These are phyloP conservation scores for Ceratobasidium sp. DNA, from an alignment of 1,284 basidiomycete species.

Conservation along the genomic window DNA sequence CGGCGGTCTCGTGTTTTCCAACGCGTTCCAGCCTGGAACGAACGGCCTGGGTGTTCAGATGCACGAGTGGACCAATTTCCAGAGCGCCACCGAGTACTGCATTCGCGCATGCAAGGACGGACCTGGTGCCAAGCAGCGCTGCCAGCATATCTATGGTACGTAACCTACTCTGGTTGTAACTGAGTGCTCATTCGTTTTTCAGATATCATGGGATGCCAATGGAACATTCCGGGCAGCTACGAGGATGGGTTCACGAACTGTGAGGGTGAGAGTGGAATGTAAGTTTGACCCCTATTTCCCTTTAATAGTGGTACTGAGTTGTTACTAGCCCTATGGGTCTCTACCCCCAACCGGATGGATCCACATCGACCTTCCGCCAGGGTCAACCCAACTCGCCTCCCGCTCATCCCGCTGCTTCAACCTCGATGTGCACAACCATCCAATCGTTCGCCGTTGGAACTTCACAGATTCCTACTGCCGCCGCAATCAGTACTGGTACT, in stretches of 20 bases:
- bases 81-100: constrained; percentile 47
- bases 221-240: constrained; percentile 43
- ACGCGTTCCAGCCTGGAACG: constrained; percentile 41
- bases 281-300: background rate
- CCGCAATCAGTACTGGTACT: background rate
- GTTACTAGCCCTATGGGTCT: constrained; percentile 38
- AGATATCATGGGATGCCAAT: constrained; percentile 45
- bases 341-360: constrained; percentile 37
- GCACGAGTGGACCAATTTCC: constrained; percentile 50
- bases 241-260: constrained; percentile 46
- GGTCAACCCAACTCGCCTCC: constrained; percentile 41
- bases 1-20: constrained; percentile 43
- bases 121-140: constrained; percentile 42
- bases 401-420: constrained; percentile 38
- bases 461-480: background rate
- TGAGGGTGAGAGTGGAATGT: constrained; percentile 41
- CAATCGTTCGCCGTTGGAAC: constrained; percentile 30
- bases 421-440: constrained; percentile 34
- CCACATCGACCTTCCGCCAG: constrained; percentile 43
- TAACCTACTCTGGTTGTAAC: constrained; percentile 44
- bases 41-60: constrained; percentile 42
- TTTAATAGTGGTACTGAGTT: background rate
- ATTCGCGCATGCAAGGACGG: constrained; percentile 50
- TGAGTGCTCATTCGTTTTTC: constrained; percentile 49
- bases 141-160: constrained; percentile 49